Conservation (phyloP, 345 rosid genomes). For the Viola odorata region DNA sequence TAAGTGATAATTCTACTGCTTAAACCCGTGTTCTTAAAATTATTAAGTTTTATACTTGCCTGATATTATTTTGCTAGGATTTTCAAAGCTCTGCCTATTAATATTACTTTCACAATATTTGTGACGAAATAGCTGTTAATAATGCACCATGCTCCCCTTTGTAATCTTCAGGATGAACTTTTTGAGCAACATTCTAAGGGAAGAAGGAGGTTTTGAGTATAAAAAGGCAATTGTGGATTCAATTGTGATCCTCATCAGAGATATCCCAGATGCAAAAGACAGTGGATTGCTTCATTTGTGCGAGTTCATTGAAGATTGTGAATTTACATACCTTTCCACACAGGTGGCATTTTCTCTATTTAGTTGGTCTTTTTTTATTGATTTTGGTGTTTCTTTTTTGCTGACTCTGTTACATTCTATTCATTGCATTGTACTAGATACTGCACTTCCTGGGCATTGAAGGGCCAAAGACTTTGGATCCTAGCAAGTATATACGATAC, state of each 20-base stretch:
- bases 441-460: constrained; percentile 96
- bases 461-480: constrained; percentile 94
- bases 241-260: constrained; percentile 91
- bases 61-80: no score
- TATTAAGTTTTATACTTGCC: not conserved
- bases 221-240: constrained; percentile 97
- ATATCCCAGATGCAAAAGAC: constrained; percentile 98
- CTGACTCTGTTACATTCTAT: constrained; percentile 2
- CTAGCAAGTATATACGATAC: constrained; percentile 92
- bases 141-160: not conserved
- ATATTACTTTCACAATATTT: no score
- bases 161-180: constrained; percentile 83
- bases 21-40: not conserved
- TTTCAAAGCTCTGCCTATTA: no score
- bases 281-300: constrained; percentile 96
- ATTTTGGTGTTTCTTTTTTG: not conserved
- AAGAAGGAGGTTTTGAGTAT: constrained; percentile 99
- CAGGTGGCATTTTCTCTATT: constrained; percentile 49
- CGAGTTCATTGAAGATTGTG: constrained; percentile 99
- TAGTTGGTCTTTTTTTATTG: not conserved
- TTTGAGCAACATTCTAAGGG: constrained; percentile 95
- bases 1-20: constrained; percentile 32
- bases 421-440: constrained; percentile 40
- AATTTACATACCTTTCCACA: constrained; percentile 94
- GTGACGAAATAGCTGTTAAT: no score